Evolutionary conservation across 2,329 filamentous ascomycete species (phyloP), one percentile per base, ranked within the genome.

Genomic region (Colletotrichum destructivum): DNA sequence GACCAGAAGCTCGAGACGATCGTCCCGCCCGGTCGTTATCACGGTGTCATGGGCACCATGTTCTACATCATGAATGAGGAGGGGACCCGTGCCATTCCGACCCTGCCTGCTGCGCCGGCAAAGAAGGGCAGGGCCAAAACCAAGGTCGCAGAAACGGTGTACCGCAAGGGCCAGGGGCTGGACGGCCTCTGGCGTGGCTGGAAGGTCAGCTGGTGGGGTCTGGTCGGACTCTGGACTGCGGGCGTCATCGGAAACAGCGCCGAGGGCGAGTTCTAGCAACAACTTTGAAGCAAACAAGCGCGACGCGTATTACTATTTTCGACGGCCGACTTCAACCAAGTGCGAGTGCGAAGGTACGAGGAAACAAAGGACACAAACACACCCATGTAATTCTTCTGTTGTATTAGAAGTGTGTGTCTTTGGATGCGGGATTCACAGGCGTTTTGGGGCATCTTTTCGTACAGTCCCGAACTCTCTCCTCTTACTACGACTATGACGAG

Each of bases 1-100:
- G 81, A 80, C 4, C 79, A 81, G 42, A 80, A 82, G 59, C 79
- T 93, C 56, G 91, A 94, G 66, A 95, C 94, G 0, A 91, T 98
- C 66, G 91, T 98, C 0, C 91, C 93, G 2, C 87, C 94, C 0
- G 95, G 95, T 2, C 89, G 89, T 4, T 99, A 98, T 80, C 87
- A 90, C 44, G 96, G 96, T n/a, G 87, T 98, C 1, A 81, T 96
- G n/a, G 94, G 94, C 3, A 98, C 96, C 2, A 95, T 98, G 89
- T 96, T 94, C 86, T 89, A 90, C 72, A 96, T 99, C 73, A 88
- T 93, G 1, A 88, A 92, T 46, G 93, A 97, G 77, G 96, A 99
- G 81, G 96, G 96, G 9, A 86, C 85, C 71, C 85, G 89, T 11
- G 82, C 87, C 75, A 81, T 86, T 47, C 76, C 81, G 60, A 74